Evolutionary conservation across 1,284 basidiomycete species (phyloP), one percentile per base, ranked within the genome.

Genomic region (Sporisorium exsertum): DNA sequence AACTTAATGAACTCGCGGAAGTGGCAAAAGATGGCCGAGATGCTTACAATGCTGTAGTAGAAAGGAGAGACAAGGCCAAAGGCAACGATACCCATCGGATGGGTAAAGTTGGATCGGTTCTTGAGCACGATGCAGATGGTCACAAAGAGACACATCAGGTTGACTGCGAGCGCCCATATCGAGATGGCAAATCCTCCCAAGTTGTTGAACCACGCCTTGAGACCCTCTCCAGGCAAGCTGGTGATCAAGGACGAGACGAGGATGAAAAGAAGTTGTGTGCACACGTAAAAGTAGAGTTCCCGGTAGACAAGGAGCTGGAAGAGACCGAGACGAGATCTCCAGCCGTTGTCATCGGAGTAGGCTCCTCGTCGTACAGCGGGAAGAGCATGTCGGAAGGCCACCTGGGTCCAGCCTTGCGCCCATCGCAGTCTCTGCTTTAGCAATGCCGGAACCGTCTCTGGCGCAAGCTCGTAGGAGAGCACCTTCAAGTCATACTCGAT

Each of bases 351-450:
- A 50, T 77, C 72, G 8, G 78, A 70, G 42, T 82, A 76, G 13
- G 81, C 81, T 13, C 80, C 78, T 46, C 77, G 58, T 15, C 69
- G 58, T 2, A 80, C 55, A 0, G 78, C 64, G 9, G 81, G 78
- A 0, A 75, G 51, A 20, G 74, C 67, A 45, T 83, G 82, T 42
- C 81, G 63, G 50, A 81, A 68, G 16, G 78, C 72, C 8, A 83
- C 81, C 47, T 82, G 82, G 2, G 78, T 80, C 82, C 82, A 83
- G 0, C 81, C 82, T 40, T 82, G 81, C 1, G 81, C 68, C 81
- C 81, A 83, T 42, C 81, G 70, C 60, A 82, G 58, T 2, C 81
- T 70, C 63, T 83, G 81, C 47, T 80, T 81, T n/a, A 63, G 40
- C 22, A 83, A 50, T 2, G 79, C 81, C 5, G 65, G 45, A 0